Evolutionary conservation across 2,329 filamentous ascomycete genomes (phyloP), one percentile per base, ranked within the genome.

Genomic region (Botryotinia narcissicola): DNA sequence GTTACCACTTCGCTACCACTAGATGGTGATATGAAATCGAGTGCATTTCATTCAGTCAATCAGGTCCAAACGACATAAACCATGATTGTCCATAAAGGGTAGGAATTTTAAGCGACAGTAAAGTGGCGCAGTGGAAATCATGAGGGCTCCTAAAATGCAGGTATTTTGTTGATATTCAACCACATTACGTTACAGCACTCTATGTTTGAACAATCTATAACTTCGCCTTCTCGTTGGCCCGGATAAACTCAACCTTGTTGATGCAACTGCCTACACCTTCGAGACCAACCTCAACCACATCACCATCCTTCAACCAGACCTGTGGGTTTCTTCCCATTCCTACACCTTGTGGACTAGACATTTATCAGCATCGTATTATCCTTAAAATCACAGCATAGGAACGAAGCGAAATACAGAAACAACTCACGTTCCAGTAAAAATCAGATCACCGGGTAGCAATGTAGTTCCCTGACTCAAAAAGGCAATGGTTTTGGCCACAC

Each of bases 261-360:
- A 80, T 86, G 77, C 86, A 90, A 22, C 85, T 87, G 37, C 92
- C 91, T 10, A 93, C 88, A 1, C 86, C 84, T 77, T 93, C 90
- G 1, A 93, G 84, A 10, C 85, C 86, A 68, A 93, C 91, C 80
- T 93, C 89, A 32, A 93, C 90, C 35, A 89, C 82, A 80, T 93
- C 92, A 7, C 91, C 90, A 80, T 93, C 86, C 81, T 90, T 89
- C 73, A 93, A 82, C 90, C 91, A 93, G 16, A 92, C 77, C 73
- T 86, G 87, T 4, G 91, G 91, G 73, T 87, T 90, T 68, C 87
- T 86, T 22, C 91, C 91, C 87, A 92, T 90, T 1, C 90, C 91
- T 32, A 94, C 91, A 46, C 91, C 92, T 75, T 89, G 87, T 0
- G 91, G 92, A n/a, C 72, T 73, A 48, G 22, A 2, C 22, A 22